Evolutionary conservation across 306 rosid genomes (phyloP).

Genomic region (Vachellia collinsii): DNA sequence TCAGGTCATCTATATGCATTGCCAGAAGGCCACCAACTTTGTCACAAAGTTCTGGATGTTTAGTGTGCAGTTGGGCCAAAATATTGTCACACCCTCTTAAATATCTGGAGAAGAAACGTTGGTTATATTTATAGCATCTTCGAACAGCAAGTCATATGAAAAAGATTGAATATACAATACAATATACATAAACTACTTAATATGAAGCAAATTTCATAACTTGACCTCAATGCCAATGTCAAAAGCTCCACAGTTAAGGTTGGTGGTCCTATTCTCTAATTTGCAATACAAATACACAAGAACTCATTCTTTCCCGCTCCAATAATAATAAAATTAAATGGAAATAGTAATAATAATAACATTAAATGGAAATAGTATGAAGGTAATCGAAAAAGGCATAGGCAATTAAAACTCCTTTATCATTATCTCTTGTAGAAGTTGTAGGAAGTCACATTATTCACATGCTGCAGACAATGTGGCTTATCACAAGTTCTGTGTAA

Average conservation of each 20-base stretch:
- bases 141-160: conserved; percentile 34
- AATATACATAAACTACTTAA: conserved; percentile 7
- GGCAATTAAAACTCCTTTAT: background rate
- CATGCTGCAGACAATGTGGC: background rate
- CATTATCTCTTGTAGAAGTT: background rate
- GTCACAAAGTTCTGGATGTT: conserved; percentile 90
- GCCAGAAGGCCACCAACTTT: conserved; percentile 98
- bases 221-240: background rate
- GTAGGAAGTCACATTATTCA: background rate
- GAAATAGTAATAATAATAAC: conserved; percentile 16
- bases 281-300: background rate
- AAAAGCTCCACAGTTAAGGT: conserved; percentile 7
- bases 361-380: conserved; percentile 9
- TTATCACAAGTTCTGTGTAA: background rate
- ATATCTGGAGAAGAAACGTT: conserved; percentile 60
- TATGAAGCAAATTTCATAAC: conserved; percentile 36
- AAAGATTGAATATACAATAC: background rate
- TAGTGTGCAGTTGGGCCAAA: conserved; percentile 86
- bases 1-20: conserved; percentile 90
- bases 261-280: conserved; percentile 1
- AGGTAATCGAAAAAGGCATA: background rate
- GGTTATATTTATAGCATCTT: conserved; percentile 26
- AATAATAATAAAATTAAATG: conserved; percentile 6
- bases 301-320: background rate
- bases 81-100: conserved; percentile 89